These are phyloP conservation scores for Geotrichum reessii DNA, from an alignment of 1,139 yeast species.

Conservation along the genomic window DNA sequence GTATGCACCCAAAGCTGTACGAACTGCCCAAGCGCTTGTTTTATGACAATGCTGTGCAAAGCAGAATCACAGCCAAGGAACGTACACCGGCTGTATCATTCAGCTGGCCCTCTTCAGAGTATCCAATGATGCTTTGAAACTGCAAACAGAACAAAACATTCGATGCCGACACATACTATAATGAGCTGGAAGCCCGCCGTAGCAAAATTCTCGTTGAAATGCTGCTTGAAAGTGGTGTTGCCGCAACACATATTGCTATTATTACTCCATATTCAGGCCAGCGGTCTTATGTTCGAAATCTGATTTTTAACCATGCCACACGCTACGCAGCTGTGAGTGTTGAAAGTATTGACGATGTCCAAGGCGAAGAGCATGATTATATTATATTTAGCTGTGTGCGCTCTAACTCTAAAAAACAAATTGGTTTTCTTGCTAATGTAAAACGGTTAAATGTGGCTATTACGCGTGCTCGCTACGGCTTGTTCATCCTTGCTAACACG, in stretches of 20 bases:
- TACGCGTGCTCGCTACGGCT: constrained; percentile 86
- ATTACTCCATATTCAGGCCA: constrained; percentile 95
- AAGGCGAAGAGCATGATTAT: constrained; percentile 95
- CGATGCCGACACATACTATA: constrained; percentile 31
- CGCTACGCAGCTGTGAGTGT: constrained; percentile 45
- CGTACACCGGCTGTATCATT: constrained; percentile 54
- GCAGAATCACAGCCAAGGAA: constrained; percentile 71
- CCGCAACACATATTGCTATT: constrained; percentile 71
- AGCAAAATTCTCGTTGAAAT: constrained; percentile 35
- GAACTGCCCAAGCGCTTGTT: constrained; percentile 78
- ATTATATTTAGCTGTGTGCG: constrained; percentile 93
- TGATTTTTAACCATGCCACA: not conserved
- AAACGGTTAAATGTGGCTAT: constrained; percentile 94
- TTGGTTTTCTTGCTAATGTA: constrained; percentile 83
- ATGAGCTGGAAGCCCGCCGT: not conserved
- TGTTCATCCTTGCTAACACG: constrained; percentile 69
- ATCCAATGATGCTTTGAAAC: constrained; percentile 70
- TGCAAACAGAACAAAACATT: constrained; percentile 47
- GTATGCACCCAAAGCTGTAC: constrained; percentile 94
- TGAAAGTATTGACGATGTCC: constrained; percentile 95
- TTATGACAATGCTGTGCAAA: constrained; percentile 64
- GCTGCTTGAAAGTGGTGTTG: constrained; percentile 41
- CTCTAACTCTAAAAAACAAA: constrained; percentile 53
- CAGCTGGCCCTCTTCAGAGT: constrained; percentile 60
- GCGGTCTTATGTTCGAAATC: constrained; percentile 33